Evolutionary conservation across 306 rosid species (phyloP).

Genomic region (Cucurbita ficifolia): DNA sequence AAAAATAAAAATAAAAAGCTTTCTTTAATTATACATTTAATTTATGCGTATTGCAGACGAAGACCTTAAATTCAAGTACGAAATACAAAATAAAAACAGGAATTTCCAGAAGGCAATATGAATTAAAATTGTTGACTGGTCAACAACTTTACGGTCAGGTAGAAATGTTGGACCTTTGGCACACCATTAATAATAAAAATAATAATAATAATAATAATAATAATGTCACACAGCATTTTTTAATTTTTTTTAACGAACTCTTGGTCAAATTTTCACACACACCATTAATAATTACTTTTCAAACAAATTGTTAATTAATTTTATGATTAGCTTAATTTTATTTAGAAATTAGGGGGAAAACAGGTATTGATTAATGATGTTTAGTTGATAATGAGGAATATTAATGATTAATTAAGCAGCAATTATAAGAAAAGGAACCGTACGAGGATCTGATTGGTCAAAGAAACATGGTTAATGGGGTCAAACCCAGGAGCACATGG

Average conservation of each 20-base stretch:
- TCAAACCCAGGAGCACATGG: constrained; percentile 52
- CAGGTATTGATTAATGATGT: background rate
- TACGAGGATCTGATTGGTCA: constrained; percentile 25
- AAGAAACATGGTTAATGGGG: constrained; percentile 27
- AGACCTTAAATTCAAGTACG: background rate
- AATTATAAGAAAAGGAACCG: constrained; percentile 2
- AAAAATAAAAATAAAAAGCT: no score
- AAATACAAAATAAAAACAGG: background rate
- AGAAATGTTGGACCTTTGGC: constrained; percentile 3
- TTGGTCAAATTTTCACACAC: constrained; percentile 3
- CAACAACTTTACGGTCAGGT: background rate
- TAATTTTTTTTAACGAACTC: background rate
- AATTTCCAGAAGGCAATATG: background rate
- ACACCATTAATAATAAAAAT: background rate
- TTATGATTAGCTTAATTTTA: no score
- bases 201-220: background rate
- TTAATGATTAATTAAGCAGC: background rate
- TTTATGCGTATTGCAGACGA: background rate
- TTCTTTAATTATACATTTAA: background rate
- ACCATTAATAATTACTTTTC: background rate
- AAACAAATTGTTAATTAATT: no score
- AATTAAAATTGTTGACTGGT: background rate
- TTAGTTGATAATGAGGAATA: background rate
- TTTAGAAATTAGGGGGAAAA: background rate
- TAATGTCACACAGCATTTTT: background rate